Evolutionary conservation across 1,139 yeast species (phyloP), one percentile per base, ranked within the genome.

Genomic region (Sugiyamaella neomexicana): DNA sequence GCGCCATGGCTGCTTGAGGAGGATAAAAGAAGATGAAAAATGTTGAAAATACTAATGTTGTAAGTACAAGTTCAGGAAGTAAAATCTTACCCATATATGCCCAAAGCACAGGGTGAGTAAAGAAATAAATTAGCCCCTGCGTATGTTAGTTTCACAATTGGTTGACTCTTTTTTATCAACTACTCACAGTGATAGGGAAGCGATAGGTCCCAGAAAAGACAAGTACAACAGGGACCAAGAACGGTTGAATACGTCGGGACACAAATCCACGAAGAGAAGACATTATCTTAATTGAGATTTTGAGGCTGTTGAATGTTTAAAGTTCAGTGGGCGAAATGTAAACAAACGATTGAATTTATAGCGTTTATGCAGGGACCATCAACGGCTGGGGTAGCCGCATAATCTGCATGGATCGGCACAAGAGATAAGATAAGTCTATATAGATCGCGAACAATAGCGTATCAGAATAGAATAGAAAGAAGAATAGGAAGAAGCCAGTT

Each of bases 31-130:
- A 63, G 10, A 75, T 50, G 60, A 73, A 76, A 59, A 76, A 69
- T 3, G 74, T 52, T 1, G 72, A 46, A 57, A 81, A 80, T 0
- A 83, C 75, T 4, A 71, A 53, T 12, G 72, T 54, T 1, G 80
- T 72, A 1, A 84, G 69, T 0, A 79, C 36, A 3, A 82, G 48
- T 55, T 82, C 80, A 0, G 89, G 88, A 1, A 81, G 56, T 23
- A 81, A 57, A 0, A 81, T 72, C 1, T 79, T 67, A 20, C 78
- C 45, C 60, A 80, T 74, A 52, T 79, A 72, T 1, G 80, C 78
- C 86, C 86, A 82, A 47, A 82, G 63, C 1, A 74, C 72, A 1
- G 80, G 78, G 57, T 78, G 76, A 8, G 62, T 58, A 13, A 70
- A 36, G 57, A 80, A 79, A 63, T 81, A 81, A 12, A 65, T 59